Evolutionary conservation across 768 basidiomycete genomes (phyloP).

Genomic region (Pholiota molesta): DNA sequence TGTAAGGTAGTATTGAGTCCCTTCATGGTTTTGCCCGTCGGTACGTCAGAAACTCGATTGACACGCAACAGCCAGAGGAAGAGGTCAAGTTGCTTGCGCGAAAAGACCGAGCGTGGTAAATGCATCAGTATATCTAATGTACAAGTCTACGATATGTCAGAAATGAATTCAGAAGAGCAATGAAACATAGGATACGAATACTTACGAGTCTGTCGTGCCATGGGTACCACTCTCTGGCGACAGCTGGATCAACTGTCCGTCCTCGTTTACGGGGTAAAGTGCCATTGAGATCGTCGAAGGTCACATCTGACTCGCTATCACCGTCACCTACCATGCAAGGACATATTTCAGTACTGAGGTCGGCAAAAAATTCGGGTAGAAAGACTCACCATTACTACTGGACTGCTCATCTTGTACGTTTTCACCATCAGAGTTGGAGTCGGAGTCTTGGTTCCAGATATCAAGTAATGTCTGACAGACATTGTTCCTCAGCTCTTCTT

Average conservation of each 20-base stretch:
- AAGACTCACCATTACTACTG: too few species aligned
- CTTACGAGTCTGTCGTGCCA: constrained; percentile 27
- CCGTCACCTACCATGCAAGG: too few species aligned
- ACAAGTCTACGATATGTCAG: constrained; percentile 16
- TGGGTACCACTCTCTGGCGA: constrained; percentile 8
- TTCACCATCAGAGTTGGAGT: background rate
- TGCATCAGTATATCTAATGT: constrained; percentile 28
- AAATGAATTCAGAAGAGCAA: background rate
- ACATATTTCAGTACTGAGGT: too few species aligned
- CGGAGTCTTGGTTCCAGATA: background rate
- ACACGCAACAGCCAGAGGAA: background rate
- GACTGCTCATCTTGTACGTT: too few species aligned
- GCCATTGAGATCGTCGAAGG: too few species aligned
- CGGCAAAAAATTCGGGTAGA: too few species aligned
- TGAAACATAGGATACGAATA: background rate
- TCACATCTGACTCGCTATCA: too few species aligned
- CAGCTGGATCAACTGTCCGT: constrained; percentile 5
- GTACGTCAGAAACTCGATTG: constrained; percentile 17
- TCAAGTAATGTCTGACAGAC: background rate
- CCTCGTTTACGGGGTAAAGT: background rate
- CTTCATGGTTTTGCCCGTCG: constrained; percentile 11
- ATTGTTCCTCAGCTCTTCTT: background rate
- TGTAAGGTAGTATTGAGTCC: constrained; percentile 13
- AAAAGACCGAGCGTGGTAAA: constrained; percentile 27
- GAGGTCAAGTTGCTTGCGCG: constrained; percentile 24